These are phyloP conservation scores for Selenicereus undatus DNA, from an alignment of 148 eudicot species.

Conservation along the genomic window DNA sequence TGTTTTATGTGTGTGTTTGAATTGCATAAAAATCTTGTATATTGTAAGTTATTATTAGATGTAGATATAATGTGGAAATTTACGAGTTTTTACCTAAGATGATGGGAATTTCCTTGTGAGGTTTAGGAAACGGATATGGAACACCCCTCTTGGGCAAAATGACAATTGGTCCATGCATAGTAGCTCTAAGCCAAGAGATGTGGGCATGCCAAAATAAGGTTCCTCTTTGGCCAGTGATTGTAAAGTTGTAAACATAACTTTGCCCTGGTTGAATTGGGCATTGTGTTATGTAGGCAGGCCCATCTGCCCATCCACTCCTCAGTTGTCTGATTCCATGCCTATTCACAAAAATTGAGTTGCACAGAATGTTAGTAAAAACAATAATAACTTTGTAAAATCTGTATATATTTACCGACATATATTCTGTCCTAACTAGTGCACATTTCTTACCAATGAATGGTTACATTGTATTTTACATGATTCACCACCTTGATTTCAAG, in stretches of 20 bases:
- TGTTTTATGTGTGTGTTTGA: no score
- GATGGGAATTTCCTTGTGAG: slow-evolving; percentile 29
- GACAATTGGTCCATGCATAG: slow-evolving; percentile 27
- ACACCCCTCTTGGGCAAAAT: slow-evolving; percentile 25
- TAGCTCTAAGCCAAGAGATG: slow-evolving; percentile 32
- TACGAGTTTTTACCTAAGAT: slow-evolving; percentile 18
- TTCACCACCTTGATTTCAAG: slow-evolving; percentile 29
- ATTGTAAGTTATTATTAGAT: neutral
- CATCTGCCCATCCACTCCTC: slow-evolving; percentile 29
- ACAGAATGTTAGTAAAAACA: neutral
- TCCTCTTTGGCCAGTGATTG: slow-evolving; percentile 28
- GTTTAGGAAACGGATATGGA: slow-evolving; percentile 26
- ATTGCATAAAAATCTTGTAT: neutral
- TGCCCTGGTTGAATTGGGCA: slow-evolving; percentile 31
- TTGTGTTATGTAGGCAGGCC: slow-evolving; percentile 32
- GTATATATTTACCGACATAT: no score
- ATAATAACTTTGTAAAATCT: no score
- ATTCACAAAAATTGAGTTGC: neutral
- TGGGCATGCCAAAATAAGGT: slow-evolving; percentile 32
- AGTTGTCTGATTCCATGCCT: slow-evolving; percentile 29
- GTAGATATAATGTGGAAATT: neutral
- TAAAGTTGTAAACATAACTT: slow-evolving; percentile 26
- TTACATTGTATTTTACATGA: slow-evolving; percentile 29
- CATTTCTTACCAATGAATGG: slow-evolving; percentile 32
- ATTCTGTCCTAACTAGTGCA: neutral